A percentile compares a stretch with the other conserved stretches of the same genome.
These are phyloP conservation scores for Parasitella parasitica DNA, from an alignment of 371 early-diverging fungal species.

Conservation along the genomic window DNA sequence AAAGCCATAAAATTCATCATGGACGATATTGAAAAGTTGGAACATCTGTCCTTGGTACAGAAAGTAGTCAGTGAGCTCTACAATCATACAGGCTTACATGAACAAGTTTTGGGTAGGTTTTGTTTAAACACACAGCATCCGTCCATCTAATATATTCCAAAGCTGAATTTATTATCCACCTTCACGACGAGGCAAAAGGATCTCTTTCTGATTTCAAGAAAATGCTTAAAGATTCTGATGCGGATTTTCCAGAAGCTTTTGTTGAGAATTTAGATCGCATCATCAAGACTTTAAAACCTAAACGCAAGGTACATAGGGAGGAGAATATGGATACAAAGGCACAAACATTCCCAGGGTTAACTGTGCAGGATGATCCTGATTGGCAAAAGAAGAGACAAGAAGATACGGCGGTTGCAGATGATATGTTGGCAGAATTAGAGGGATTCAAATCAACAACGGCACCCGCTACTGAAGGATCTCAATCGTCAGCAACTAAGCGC, in stretches of 20 bases:
- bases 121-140: not conserved
- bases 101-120: conserved; percentile 70
- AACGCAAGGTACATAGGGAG: conserved; percentile 9
- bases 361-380: conserved; percentile 65
- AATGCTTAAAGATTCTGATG: conserved; percentile 68
- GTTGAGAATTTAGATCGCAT: conserved; percentile 86
- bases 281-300: conserved; percentile 84
- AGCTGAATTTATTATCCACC: conserved; percentile 79
- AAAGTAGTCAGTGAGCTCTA: conserved; percentile 88
- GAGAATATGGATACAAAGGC: conserved; percentile 49
- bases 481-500: conserved; percentile 13
- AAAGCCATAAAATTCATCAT: conserved; percentile 13
- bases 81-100: conserved; percentile 92
- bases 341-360: conserved; percentile 81
- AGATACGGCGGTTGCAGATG: conserved; percentile 46
- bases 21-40: conserved; percentile 81
- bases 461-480: not conserved
- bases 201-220: conserved; percentile 69
- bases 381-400: conserved; percentile 49
- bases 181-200: conserved; percentile 67
- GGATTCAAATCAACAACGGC: conserved; percentile 27
- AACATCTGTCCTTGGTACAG: conserved; percentile 87
- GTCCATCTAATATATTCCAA: not conserved
- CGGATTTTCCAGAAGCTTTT: conserved; percentile 86
- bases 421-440: conserved; percentile 63